Evolutionary conservation across 345 rosid species (phyloP).

Genomic region (Dipteronia dyeriana): DNA sequence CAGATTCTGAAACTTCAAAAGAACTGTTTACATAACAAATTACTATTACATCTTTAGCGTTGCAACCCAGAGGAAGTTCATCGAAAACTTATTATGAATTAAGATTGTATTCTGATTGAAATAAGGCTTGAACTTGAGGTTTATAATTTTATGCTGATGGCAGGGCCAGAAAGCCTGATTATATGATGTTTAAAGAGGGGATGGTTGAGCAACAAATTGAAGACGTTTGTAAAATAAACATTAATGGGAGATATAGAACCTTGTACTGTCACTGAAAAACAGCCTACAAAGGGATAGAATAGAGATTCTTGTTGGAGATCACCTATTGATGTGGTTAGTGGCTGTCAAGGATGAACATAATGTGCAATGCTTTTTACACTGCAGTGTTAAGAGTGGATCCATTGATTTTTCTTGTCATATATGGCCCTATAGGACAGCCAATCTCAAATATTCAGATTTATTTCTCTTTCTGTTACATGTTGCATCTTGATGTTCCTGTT

Average conservation of each 20-base stretch:
- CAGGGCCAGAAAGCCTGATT: constrained; percentile 3
- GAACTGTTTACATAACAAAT: background rate
- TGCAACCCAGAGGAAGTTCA: background rate
- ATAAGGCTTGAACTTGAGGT: background rate
- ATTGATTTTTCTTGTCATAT: background rate
- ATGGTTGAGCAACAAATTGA: background rate
- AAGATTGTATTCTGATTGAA: background rate
- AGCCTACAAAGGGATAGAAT: background rate
- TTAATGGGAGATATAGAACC: background rate
- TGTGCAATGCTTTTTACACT: background rate
- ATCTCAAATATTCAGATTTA: constrained; percentile 7
- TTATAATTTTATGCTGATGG: background rate
- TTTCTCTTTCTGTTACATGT: constrained; percentile 4
- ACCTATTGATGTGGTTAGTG: background rate
- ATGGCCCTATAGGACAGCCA: background rate
- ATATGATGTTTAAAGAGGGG: background rate
- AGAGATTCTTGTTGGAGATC: background rate
- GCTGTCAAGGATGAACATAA: background rate
- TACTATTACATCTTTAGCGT: background rate
- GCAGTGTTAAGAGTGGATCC: background rate
- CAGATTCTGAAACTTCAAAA: background rate
- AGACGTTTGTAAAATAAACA: background rate
- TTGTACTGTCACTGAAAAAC: background rate
- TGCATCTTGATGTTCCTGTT: constrained; percentile 16
- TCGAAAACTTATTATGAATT: background rate